A percentile compares a stretch with the other conserved stretches of the same genome.
Conservation (phyloP, 345 rosid genomes). For the Trapa incisa region DNA sequence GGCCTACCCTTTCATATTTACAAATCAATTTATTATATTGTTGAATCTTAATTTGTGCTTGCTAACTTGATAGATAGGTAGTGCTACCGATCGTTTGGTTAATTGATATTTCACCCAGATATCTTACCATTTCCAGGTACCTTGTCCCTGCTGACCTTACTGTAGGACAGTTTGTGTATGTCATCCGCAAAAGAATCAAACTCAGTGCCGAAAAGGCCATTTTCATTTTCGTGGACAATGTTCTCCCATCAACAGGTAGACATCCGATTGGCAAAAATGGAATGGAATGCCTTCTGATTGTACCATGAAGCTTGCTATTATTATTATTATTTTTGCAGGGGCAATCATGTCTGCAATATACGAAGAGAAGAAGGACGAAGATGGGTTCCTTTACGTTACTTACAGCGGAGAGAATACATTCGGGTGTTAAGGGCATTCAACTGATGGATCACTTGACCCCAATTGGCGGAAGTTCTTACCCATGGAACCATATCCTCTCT, state of each 20-base stretch:
- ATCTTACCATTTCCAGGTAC: conserved; percentile 37
- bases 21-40: no score
- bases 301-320: no score
- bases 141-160: conserved; percentile 92
- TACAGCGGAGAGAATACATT: conserved; percentile 97
- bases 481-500: background rate
- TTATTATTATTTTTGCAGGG: conserved; percentile 20
- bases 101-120: background rate
- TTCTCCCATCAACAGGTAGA: conserved; percentile 86
- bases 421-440: conserved; percentile 18
- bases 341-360: conserved; percentile 77
- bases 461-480: background rate
- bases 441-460: background rate
- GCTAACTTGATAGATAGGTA: no score
- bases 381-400: conserved; percentile 90
- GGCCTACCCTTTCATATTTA: background rate
- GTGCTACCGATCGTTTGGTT: no score
- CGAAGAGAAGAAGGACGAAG: conserved; percentile 90
- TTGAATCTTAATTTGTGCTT: no score
- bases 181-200: conserved; percentile 82
- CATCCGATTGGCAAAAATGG: no score
- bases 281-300: no score
- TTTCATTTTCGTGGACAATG: conserved; percentile 86
- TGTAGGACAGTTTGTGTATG: conserved; percentile 90
- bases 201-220: conserved; percentile 92